Percentiles rank a stretch among this genome's conserved stretches.
phyloP scores from a whole-genome alignment of 129 eudicot species.

The Silybum marianum region DNA sequence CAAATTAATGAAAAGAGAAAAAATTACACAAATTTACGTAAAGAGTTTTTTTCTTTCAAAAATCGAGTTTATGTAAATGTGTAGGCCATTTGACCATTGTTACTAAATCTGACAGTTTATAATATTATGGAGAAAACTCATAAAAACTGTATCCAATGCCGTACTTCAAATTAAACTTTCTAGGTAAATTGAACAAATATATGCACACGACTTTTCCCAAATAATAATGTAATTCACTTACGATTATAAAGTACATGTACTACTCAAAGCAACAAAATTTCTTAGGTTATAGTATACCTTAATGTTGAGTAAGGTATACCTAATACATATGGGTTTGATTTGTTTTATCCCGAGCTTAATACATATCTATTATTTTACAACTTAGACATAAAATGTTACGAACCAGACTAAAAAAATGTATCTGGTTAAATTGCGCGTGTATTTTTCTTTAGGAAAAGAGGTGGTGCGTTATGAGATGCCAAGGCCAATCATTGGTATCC shows the following conservation, averaged over 20 bases:
- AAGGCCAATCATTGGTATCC: conserved; percentile 70
- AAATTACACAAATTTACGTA: too few species aligned
- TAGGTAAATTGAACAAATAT: not conserved
- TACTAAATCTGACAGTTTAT: too few species aligned
- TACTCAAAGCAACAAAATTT: not conserved
- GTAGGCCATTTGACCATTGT: too few species aligned
- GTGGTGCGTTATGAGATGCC: conserved; percentile 62
- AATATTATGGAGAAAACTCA: too few species aligned
- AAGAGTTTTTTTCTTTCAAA: too few species aligned
- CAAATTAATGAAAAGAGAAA: too few species aligned
- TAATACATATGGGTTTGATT: not conserved
- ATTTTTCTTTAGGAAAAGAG: conserved; percentile 55
- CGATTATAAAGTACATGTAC: not conserved
- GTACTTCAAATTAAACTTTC: not conserved
- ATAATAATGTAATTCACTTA: not conserved
- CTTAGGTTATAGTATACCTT: not conserved
- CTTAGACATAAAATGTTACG: too few species aligned
- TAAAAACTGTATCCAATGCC: too few species aligned
- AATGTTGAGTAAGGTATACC: not conserved
- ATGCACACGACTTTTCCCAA: not conserved
- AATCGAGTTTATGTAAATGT: too few species aligned
- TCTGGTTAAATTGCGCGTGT: not conserved
- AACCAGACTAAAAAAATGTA: not conserved
- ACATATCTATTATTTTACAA: not conserved
- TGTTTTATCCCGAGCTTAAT: not conserved